Conservation (phyloP, 495 filamentous ascomycete genomes). For the Bombardia bombarda region DNA sequence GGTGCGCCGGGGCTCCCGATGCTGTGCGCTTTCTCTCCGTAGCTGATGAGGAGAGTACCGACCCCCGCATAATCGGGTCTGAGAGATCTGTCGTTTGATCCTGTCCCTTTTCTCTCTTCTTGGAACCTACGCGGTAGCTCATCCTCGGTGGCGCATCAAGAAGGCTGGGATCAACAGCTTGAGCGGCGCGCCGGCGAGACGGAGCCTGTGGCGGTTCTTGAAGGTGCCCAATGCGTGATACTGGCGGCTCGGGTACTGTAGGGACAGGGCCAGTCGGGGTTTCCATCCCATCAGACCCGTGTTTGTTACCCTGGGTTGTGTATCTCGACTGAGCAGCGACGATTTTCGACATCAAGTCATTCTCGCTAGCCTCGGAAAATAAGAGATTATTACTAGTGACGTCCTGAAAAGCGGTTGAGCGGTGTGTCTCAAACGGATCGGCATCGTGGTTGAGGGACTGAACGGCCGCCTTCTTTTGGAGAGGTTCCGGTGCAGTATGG, state of each 20-base stretch:
- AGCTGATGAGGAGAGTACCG: constrained; percentile 23
- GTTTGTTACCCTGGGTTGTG: constrained; percentile 10
- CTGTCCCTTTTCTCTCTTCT: constrained; percentile 36
- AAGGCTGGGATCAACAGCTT: constrained; percentile 42
- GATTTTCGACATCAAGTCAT: constrained; percentile 36
- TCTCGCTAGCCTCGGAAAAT: constrained; percentile 25
- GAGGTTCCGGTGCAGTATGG: constrained; percentile 19
- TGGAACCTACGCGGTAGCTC: constrained; percentile 42
- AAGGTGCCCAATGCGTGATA: constrained; percentile 19
- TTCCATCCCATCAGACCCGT: constrained; percentile 27
- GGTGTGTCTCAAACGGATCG: constrained; percentile 38
- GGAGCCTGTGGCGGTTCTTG: constrained; percentile 64
- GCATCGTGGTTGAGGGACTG: constrained; percentile 28
- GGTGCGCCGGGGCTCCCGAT: constrained; percentile 68
- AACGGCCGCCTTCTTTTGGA: constrained; percentile 27
- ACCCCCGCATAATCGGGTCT: constrained; percentile 9
- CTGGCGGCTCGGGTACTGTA: constrained; percentile 22
- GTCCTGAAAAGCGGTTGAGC: constrained; percentile 27
- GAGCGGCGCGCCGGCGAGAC: constrained; percentile 51
- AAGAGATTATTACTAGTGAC: constrained; percentile 24
- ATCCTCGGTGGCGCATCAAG: constrained; percentile 55
- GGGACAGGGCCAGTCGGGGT: constrained; percentile 26
- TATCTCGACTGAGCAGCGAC: constrained; percentile 29
- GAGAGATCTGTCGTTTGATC: constrained; percentile 19
- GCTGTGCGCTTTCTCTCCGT: constrained; percentile 74